Base-by-base conservation (phyloP, 2,329 filamentous ascomycete genomes). In the Cladosporium colombiae region DNA sequence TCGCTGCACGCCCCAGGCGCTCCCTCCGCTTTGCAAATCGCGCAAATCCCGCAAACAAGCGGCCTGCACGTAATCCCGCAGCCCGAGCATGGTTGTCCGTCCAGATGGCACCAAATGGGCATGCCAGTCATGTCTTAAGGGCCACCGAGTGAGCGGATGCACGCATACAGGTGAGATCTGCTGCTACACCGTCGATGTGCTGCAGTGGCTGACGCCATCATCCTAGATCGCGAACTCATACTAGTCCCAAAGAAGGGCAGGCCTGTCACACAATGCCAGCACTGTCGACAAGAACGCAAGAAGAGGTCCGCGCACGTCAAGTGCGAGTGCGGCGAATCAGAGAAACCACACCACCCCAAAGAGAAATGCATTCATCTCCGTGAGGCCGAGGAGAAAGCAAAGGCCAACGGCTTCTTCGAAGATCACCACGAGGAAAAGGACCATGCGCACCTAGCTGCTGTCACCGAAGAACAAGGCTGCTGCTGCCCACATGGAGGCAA, bases 161-260 rank as follows among this genome's bases (percentile, higher is more conserved):
- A 92, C 94, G 80, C 95, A 99, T 81, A 87, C 88, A 79, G 93
- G 93, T 97, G 88, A 84, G 91, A 16, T 86, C 35, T 52, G 25
- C 56, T 60, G 35, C 25, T 37, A 7, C 61, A 0, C 10, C 35
- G 6, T 56, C 25, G 50, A 29, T 49, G 50, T 37, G 35, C 50
- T 27, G 13, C 13, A 37, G 8, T 31, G 23, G 49, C 72, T 74
- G 68, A 72, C 70, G 35, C 37, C 61, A n/a, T 40, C 60, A 62
- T 53, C 53, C 64, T 75, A 97, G 95, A 97, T 80, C 92, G 94
- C 72, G 91, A 91, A 71, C 86, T 98, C 71, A 90, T 92, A 76
- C 92, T 96, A 78, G 96, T 97, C 83, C 96, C 96, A 81, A 97
- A 96, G 80, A 98, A 98, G 84, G 94, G 94, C 76, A 91, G 94